phyloP scores from a whole-genome alignment of 2,329 filamentous ascomycete species.

The Truncatella angustata region DNA sequence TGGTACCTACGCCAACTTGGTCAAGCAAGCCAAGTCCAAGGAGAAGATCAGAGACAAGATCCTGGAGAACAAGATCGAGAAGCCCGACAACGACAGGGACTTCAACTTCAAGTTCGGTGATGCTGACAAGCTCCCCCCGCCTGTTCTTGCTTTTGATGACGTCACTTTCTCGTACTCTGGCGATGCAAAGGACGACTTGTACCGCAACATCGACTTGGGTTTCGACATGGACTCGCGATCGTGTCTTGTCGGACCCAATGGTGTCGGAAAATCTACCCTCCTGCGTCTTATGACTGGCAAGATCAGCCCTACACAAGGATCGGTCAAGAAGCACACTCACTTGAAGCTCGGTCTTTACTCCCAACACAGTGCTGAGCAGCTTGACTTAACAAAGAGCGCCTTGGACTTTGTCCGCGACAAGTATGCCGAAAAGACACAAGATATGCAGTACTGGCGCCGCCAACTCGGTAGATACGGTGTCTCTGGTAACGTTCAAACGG shows the following conservation, averaged over 20 bases:
- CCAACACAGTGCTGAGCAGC: constrained; percentile 97
- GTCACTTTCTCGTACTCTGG: constrained; percentile 99
- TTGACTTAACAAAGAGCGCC: constrained; percentile 95
- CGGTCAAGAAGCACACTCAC: constrained; percentile 90
- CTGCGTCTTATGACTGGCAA: constrained; percentile 96
- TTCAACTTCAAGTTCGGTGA: constrained; percentile 99
- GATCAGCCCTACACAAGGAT: constrained; percentile 78
- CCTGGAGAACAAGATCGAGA: constrained; percentile 98
- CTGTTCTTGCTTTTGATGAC: constrained; percentile 92
- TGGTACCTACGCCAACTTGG: constrained; percentile 99
- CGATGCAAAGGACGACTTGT: constrained; percentile 83
- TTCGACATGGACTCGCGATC: constrained; percentile 99
- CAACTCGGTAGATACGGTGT: constrained; percentile 95
- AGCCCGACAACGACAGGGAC: constrained; percentile 77
- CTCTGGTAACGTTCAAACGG: constrained; percentile 89
- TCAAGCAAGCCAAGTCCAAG: constrained; percentile 96
- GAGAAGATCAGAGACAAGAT: constrained; percentile 99
- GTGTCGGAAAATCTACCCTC: constrained; percentile 97
- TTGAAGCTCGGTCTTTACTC: constrained; percentile 98
- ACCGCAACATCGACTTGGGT: constrained; percentile 95
- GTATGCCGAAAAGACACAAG: constrained; percentile 84
- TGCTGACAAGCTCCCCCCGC: constrained; percentile 98
- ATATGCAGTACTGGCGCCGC: constrained; percentile 99
- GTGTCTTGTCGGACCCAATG: constrained; percentile 94
- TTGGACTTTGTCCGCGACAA: constrained; percentile 98